Percentiles rank a stretch among this genome's conserved stretches.
Evolutionary conservation across 139 green algal genomes (phyloP).

Genomic region (Chlorella sp.): DNA sequence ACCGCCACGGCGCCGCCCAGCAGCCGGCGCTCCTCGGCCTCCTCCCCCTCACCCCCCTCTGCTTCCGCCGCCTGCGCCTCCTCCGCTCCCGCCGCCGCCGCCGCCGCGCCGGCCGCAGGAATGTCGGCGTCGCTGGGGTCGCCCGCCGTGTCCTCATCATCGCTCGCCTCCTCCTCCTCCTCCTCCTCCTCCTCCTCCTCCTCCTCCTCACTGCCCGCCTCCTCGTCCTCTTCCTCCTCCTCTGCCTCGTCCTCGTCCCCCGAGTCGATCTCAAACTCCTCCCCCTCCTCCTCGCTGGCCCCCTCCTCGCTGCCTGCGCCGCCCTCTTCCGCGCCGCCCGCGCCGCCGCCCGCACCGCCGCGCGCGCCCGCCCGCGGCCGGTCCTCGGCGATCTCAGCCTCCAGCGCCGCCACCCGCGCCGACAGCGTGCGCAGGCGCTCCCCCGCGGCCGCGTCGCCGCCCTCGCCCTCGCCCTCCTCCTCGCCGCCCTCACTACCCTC

Average conservation of each 20-base stretch:
- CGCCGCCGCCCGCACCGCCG: not conserved
- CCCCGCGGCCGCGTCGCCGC: not conserved
- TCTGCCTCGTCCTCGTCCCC: constrained; percentile 31
- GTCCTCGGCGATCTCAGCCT: constrained; percentile 25
- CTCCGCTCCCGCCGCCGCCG: not conserved
- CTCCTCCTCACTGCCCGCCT: constrained; percentile 30
- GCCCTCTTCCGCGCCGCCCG: constrained; percentile 3
- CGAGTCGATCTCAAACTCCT: constrained; percentile 29
- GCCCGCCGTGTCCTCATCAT: constrained; percentile 8
- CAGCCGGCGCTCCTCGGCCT: constrained; percentile 39
- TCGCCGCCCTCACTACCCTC: not conserved
- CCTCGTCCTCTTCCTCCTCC: constrained; percentile 37
- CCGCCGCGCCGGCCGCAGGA: not conserved
- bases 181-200: constrained; percentile 39
- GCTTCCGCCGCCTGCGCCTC: constrained; percentile 1
- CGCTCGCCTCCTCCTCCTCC: constrained; percentile 16
- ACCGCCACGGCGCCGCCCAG: constrained; percentile 65
- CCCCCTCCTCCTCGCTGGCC: constrained; percentile 5
- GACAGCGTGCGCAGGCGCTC: constrained; percentile 25
- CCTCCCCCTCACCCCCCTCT: constrained; percentile 7
- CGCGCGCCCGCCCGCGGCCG: not conserved
- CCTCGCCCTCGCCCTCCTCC: not conserved
- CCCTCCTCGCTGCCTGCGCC: constrained; percentile 23
- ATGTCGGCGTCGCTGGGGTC: constrained; percentile 18
- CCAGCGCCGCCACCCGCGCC: constrained; percentile 16